Evolutionary conservation across 371 early-diverging fungal species (phyloP), one percentile per base, ranked within the genome.

Genomic region (Mortierella sp.): DNA sequence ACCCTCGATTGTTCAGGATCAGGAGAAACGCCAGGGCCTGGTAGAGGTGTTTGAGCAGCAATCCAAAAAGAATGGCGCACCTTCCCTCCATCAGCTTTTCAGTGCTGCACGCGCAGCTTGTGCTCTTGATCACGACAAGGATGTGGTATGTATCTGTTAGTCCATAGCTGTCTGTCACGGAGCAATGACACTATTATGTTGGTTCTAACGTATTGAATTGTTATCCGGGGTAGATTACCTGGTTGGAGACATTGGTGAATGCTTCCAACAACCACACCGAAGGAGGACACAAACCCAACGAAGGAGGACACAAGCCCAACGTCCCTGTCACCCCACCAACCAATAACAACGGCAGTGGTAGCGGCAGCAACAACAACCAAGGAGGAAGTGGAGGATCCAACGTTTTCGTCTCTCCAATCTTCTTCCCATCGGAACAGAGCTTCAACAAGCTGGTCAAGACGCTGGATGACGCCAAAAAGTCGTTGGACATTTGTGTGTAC

Each of bases 401-500:
- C 31, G 63, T 72, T 39, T 87, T 79, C 54, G 82, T 85, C 65
- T 83, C 80, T 61, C 87, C 87, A 8, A 61, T 83, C 49, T 87
- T 86, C 68, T 85, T 85, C 81, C 85, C 85, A 13, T 83, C 83
- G n/a, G 85, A 85, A 43, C 65, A 74, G 28, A 74, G 62, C 68
- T 74, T 74, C 56, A 67, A 86, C 71, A 66, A 71, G 30, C 73
- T 87, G 61, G 58, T 82, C 54, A 69, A 82, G 59, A 84, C 84
- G 9, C 61, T 87, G 53, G 79, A 81, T 19, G 70, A 78, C 19
- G 84, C 87, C 30, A 69, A 85, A 59, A 66, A 78, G 61, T 74
- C 87, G 0, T 59, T 87, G 41, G 79, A 82, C 67, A 81, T 87
- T 21, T 84, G 85, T 62, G 82, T 87, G 13, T 87, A 81, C 65